These are phyloP conservation scores for Fusarium sp. DNA, from an alignment of 2,329 filamentous ascomycete genomes.

Conservation along the genomic window DNA sequence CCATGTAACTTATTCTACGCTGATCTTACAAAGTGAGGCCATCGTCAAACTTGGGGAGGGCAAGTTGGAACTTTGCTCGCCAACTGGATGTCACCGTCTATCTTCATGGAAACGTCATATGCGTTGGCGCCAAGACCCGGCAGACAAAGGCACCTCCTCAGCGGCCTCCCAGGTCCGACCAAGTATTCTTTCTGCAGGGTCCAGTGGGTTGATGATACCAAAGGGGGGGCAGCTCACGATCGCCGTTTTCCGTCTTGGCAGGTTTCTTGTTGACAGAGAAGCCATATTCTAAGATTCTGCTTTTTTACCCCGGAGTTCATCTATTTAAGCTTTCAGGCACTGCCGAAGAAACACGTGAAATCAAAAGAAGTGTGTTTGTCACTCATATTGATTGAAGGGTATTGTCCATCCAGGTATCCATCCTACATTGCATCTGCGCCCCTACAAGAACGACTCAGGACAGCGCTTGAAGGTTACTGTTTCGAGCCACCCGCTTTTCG, in stretches of 20 bases:
- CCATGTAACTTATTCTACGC: not conserved
- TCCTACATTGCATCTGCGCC: not conserved
- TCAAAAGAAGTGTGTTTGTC: not conserved
- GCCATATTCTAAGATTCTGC: not conserved
- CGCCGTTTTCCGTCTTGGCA: conserved; percentile 37
- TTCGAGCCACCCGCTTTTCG: conserved; percentile 30
- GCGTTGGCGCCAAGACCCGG: conserved; percentile 29
- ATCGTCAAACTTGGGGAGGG: conserved; percentile 16
- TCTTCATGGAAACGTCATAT: conserved; percentile 33
- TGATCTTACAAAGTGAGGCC: conserved; percentile 31
- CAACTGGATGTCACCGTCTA: conserved; percentile 8
- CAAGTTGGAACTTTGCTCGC: conserved; percentile 1
- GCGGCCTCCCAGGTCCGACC: conserved; percentile 30
- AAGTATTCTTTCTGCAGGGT: conserved; percentile 28
- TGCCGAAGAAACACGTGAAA: not conserved
- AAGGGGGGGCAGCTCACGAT: conserved; percentile 20
- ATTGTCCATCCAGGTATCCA: not conserved
- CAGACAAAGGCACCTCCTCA: conserved; percentile 21
- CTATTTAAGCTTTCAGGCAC: conserved; percentile 2
- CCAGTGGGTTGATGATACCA: conserved; percentile 20
- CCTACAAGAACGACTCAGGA: conserved; percentile 6
- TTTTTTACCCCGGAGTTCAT: not conserved
- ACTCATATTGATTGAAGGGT: not conserved
- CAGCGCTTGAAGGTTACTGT: conserved; percentile 17
- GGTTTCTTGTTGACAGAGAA: not conserved